Conservation (phyloP, 352 stramenopile species). For the Phytophthora kernoviae region DNA sequence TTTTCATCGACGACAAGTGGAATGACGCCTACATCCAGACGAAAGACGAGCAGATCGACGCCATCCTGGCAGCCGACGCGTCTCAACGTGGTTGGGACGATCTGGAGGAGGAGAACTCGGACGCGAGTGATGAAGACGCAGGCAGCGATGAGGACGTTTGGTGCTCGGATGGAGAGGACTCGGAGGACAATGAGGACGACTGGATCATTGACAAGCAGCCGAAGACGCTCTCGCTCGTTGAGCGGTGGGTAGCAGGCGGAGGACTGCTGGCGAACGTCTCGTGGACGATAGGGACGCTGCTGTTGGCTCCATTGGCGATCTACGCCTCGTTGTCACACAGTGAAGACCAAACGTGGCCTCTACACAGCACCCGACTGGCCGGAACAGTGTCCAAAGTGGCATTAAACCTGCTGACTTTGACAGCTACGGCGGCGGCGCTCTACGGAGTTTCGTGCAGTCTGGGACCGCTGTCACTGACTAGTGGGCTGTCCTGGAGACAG, state of each 20-base stretch:
- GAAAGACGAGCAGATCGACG: constrained; percentile 87
- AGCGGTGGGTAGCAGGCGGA: constrained; percentile 43
- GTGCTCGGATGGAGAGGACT: constrained; percentile 43
- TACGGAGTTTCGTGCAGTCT: constrained; percentile 38
- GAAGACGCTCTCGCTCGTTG: constrained; percentile 4
- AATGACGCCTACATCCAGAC: constrained; percentile 83
- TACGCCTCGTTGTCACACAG: constrained; percentile 40
- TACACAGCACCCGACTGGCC: constrained; percentile 36
- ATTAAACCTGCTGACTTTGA: constrained; percentile 44
- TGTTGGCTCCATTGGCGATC: constrained; percentile 49
- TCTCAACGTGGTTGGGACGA: constrained; percentile 60
- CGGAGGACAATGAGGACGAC: constrained; percentile 29
- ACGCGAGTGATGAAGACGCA: constrained; percentile 9
- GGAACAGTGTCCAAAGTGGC: constrained; percentile 40
- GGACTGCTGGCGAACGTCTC: constrained; percentile 48
- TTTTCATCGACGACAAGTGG: constrained; percentile 87
- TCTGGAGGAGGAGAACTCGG: constrained; percentile 41
- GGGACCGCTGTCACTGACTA: constrained; percentile 8
- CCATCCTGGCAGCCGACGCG: constrained; percentile 53
- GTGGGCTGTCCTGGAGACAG: constrained; percentile 24
- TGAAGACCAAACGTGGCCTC: constrained; percentile 35
- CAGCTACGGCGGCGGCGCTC: constrained; percentile 7
- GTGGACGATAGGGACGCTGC: constrained; percentile 57
- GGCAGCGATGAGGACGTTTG: constrained; percentile 26
- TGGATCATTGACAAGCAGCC: constrained; percentile 11